Evolutionary conservation across 768 basidiomycete genomes (phyloP), one percentile per base, ranked within the genome.

Genomic region (Podaxis rugospora): DNA sequence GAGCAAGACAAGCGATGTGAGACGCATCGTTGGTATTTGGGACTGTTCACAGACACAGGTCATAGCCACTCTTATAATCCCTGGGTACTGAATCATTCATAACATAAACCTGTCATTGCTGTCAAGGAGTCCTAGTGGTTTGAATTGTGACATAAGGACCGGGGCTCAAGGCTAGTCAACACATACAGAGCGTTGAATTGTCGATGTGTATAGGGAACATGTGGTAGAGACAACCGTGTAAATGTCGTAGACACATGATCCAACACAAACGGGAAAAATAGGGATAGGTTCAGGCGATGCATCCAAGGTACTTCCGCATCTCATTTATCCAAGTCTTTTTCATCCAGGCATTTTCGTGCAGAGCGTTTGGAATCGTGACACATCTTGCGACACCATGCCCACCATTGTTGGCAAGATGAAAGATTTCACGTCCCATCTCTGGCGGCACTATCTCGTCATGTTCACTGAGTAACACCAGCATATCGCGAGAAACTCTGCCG

Each of bases 361-460:
- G 55, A 6, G 68, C 66, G 1, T 58, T 47, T 2, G 58, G 62
- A 4, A 81, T 64, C 14, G 71, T 61, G 4, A 79, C 69, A 37
- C 68, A 66, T 18, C 16, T 35, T 5, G 59, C 23, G 14, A 5
- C 10, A 39, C n/a, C 18, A 5, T 16, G 4, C 5, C 6, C 44
- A 23, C 21, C 23, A 7, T 14, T 23, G 21, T 28, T n/a, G n/a
- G 53, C 62, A 6, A 18, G 21, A 62, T 46, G 42, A 39, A 63
- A 64, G 14, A 80, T 58, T 42, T 68, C 61, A 16, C 49, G 49
- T 0, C 75, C 74, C 76, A 81, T 80, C 51, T 59, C 56, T 0
- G 66, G 67, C 5, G 78, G 80, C 1, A 83, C 80, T 25, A 83
- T 66, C 69, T 81, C 79, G 61, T 83, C 82, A 35, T 73, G 64